These are phyloP conservation scores for Tetraselmis chui DNA, from an alignment of 139 green algal species.

Conservation along the genomic window DNA sequence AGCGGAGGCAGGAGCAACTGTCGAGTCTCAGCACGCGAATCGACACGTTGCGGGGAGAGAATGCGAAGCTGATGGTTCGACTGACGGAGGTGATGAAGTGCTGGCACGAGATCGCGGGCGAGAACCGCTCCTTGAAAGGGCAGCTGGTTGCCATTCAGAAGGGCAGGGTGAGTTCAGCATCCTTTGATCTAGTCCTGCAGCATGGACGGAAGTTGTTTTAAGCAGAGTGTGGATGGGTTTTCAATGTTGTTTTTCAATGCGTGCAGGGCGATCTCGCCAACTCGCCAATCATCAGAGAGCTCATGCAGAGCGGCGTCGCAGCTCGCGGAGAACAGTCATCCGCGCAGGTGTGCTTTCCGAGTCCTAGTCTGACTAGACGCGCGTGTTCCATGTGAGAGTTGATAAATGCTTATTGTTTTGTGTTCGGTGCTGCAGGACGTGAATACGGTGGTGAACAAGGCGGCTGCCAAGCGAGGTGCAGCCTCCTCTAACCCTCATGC, in stretches of 20 bases:
- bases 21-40: background rate
- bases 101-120: background rate
- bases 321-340: no score
- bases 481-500: no score
- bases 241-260: background rate
- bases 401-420: no score
- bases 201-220: no score
- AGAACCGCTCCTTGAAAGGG: background rate
- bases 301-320: background rate
- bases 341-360: no score
- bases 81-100: background rate
- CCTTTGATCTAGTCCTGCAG: background rate
- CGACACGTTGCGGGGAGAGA: background rate
- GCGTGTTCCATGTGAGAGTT: no score
- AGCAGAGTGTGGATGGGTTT: no score
- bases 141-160: background rate
- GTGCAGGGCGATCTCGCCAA: background rate
- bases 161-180: background rate
- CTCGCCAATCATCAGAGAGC: background rate
- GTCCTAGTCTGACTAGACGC: no score
- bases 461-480: no score
- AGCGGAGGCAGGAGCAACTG: background rate
- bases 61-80: background rate
- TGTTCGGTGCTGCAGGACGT: no score
- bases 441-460: no score